A percentile compares a stretch with the other conserved stretches of the same genome.
Evolutionary conservation across 2,329 filamentous ascomycete genomes (phyloP).

Genomic region (Fusarium nelsonii): DNA sequence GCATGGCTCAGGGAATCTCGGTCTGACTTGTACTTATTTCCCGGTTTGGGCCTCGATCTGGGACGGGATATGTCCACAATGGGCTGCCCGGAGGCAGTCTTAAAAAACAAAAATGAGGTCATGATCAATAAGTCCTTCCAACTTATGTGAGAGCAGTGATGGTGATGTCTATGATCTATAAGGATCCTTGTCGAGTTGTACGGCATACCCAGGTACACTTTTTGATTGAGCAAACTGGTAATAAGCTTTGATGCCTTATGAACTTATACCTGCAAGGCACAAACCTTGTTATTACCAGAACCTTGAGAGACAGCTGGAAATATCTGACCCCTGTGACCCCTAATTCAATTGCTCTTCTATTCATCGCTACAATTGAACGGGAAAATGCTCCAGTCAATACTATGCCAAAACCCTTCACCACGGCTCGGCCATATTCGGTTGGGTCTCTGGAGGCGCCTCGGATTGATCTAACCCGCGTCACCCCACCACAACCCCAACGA

Average conservation of each 20-base stretch:
- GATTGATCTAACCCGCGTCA: slow-evolving; percentile 37
- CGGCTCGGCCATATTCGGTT: slow-evolving; percentile 18
- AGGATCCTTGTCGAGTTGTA: too few species aligned
- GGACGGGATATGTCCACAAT: slow-evolving; percentile 51
- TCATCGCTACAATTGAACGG: neutral
- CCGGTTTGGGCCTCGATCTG: slow-evolving; percentile 55
- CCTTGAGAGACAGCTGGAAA: slow-evolving; percentile 3
- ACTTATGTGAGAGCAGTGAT: slow-evolving; percentile 1
- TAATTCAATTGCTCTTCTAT: neutral
- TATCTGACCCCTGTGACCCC: neutral
- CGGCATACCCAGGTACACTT: slow-evolving; percentile 1
- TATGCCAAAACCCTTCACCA: slow-evolving; percentile 9
- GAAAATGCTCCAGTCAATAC: neutral
- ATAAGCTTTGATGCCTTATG: slow-evolving; percentile 11
- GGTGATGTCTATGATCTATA: neutral
- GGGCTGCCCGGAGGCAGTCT: slow-evolving; percentile 51
- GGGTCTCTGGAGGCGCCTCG: slow-evolving; percentile 24
- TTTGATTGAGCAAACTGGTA: neutral
- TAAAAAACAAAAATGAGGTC: slow-evolving; percentile 55
- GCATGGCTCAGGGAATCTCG: slow-evolving; percentile 56
- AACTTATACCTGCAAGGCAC: slow-evolving; percentile 5
- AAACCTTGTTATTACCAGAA: neutral
- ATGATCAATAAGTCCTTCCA: slow-evolving; percentile 50
- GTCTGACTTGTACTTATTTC: slow-evolving; percentile 56
- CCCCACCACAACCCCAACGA: slow-evolving; percentile 41